Conservation (phyloP, 345 rosid genomes). For the Salix viminalis region DNA sequence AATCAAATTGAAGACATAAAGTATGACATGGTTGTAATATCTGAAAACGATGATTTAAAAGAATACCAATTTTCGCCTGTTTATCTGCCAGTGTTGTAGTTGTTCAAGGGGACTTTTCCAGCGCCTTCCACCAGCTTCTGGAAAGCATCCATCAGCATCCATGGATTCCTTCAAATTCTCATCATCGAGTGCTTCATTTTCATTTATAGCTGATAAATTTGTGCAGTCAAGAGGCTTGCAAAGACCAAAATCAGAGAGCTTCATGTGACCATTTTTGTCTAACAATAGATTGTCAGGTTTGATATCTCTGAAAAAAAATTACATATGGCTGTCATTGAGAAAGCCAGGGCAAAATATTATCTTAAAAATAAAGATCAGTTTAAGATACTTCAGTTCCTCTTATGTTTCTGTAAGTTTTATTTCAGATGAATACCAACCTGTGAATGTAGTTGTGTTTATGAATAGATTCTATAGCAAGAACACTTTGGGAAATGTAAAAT, state of each 20-base stretch:
- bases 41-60: conserved; percentile 4
- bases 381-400: background rate
- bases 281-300: conserved; percentile 91
- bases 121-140: conserved; percentile 54
- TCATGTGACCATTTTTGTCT: conserved; percentile 89
- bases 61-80: conserved; percentile 77
- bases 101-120: conserved; percentile 85
- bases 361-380: conserved; percentile 8
- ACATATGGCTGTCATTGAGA: background rate
- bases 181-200: conserved; percentile 68
- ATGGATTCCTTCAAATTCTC: conserved; percentile 57
- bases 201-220: conserved; percentile 60
- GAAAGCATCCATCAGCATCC: conserved; percentile 52
- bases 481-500: conserved; percentile 85
- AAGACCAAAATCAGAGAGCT: conserved; percentile 96
- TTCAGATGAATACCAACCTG: conserved; percentile 45
- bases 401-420: background rate
- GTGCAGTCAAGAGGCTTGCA: conserved; percentile 95
- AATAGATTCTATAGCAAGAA: conserved; percentile 88
- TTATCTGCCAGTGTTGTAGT: conserved; percentile 85
- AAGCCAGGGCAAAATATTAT: conserved; percentile 12
- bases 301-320: conserved; percentile 60
- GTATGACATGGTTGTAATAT: background rate
- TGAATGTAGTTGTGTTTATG: conserved; percentile 89
- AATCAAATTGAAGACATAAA: background rate